phyloP scores from a whole-genome alignment of 2,329 filamentous ascomycete species.

The Ophiosphaerella narmari region DNA sequence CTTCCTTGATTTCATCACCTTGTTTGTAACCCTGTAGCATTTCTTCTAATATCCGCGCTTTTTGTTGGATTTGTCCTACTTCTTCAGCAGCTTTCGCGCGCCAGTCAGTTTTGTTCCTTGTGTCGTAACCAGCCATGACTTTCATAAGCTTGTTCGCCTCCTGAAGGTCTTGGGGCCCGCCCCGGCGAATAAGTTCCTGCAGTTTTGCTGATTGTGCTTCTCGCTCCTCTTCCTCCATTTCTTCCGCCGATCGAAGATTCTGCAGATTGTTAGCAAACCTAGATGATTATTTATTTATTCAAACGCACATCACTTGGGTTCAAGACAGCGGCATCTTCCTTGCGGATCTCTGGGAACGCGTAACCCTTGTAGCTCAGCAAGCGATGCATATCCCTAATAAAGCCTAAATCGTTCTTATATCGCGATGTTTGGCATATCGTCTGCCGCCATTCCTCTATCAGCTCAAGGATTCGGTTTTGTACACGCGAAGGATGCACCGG shows the following conservation, averaged over 20 bases:
- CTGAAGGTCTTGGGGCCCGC: slow-evolving; percentile 88
- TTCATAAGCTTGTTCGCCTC: slow-evolving; percentile 99
- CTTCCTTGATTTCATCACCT: slow-evolving; percentile 76
- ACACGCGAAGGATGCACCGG: slow-evolving; percentile 84
- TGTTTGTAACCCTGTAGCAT: slow-evolving; percentile 82
- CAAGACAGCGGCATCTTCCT: slow-evolving; percentile 92
- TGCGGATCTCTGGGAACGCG: slow-evolving; percentile 86
- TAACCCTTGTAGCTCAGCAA: slow-evolving; percentile 97
- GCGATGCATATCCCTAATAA: slow-evolving; percentile 96
- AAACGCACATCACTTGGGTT: slow-evolving; percentile 90
- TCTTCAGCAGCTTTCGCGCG: slow-evolving; percentile 97
- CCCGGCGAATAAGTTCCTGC: slow-evolving; percentile 91
- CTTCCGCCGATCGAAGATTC: slow-evolving; percentile 94
- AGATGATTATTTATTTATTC: background rate
- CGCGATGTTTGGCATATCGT: slow-evolving; percentile 98
- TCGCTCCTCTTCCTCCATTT: slow-evolving; percentile 97
- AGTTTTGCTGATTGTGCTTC: slow-evolving; percentile 97
- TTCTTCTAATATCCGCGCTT: slow-evolving; percentile 89
- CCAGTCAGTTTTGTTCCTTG: slow-evolving; percentile 93
- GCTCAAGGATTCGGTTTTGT: slow-evolving; percentile 89
- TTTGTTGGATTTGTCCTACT: slow-evolving; percentile 92
- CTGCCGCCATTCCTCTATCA: slow-evolving; percentile 96
- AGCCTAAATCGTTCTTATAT: slow-evolving; percentile 96
- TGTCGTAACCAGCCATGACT: slow-evolving; percentile 97
- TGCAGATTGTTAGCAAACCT: slow-evolving; percentile 47